Conservation (phyloP, 169 alveolate species). For the Amoebophrya sp. region DNA sequence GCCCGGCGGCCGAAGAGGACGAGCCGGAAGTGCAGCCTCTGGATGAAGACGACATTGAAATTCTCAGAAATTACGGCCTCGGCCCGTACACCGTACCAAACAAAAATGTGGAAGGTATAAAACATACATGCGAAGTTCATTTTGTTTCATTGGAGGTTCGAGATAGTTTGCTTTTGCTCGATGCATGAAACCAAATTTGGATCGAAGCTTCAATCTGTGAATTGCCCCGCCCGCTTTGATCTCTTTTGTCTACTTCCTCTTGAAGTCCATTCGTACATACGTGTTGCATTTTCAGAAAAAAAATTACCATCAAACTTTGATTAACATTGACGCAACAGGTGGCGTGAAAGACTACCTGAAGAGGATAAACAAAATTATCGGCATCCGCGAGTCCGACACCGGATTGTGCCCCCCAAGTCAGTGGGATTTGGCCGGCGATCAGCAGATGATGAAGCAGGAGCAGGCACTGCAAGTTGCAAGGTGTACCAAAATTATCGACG, state of each 20-base stretch:
- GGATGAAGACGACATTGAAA: background rate
- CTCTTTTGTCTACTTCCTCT: too few relatives aligned
- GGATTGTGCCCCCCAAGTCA: slow-evolving; percentile 95
- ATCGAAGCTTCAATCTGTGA: too few relatives aligned
- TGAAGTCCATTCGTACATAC: too few relatives aligned
- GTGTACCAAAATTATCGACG: slow-evolving; percentile 93
- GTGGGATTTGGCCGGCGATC: slow-evolving; percentile 97
- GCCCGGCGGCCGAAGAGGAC: background rate
- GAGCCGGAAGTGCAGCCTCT: background rate
- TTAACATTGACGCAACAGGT: too few relatives aligned
- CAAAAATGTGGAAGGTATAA: background rate
- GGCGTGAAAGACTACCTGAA: slow-evolving; percentile 42
- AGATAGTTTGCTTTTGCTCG: too few relatives aligned
- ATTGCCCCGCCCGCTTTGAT: too few relatives aligned
- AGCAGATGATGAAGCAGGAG: slow-evolving; percentile 88
- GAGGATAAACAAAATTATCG: slow-evolving; percentile 51
- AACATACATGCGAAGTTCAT: too few relatives aligned
- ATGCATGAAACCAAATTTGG: too few relatives aligned
- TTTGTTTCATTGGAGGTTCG: too few relatives aligned
- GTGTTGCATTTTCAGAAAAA: too few relatives aligned
- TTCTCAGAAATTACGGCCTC: background rate
- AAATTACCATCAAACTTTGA: too few relatives aligned
- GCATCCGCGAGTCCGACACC: slow-evolving; percentile 97
- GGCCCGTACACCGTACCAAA: background rate
- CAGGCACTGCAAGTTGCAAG: slow-evolving; percentile 96